Percentiles rank a stretch among this genome's conserved stretches.
Evolutionary conservation across 208 protist species (phyloP).

Genomic region (Trypanosoma rangeli): DNA sequence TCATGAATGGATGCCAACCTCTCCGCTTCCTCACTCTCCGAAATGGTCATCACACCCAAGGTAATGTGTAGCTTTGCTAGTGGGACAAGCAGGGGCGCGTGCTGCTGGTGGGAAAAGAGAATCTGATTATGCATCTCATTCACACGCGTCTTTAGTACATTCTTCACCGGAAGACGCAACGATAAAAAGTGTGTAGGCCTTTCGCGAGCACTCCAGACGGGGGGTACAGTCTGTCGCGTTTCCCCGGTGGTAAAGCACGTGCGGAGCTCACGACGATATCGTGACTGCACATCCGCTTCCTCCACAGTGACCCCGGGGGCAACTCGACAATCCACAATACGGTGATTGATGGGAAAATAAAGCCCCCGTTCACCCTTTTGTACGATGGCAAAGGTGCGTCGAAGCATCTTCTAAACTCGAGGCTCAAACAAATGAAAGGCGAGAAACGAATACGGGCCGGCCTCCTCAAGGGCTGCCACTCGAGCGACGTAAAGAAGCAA

Average conservation of each 20-base stretch:
- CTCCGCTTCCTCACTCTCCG: constrained; percentile 17
- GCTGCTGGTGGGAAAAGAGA: constrained; percentile 55
- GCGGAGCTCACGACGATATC: constrained; percentile 75
- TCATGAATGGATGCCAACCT: constrained; percentile 37
- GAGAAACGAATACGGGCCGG: constrained; percentile 5
- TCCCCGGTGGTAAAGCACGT: constrained; percentile 76
- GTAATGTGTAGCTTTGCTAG: constrained; percentile 76
- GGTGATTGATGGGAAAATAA: constrained; percentile 90
- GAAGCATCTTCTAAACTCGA: constrained; percentile 27
- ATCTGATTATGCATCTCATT: constrained; percentile 76
- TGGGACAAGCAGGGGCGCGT: constrained; percentile 68
- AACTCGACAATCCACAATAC: constrained; percentile 73
- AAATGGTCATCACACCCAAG: constrained; percentile 74
- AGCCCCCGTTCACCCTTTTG: constrained; percentile 61
- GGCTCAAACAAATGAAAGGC: constrained; percentile 1
- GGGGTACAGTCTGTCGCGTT: constrained; percentile 68
- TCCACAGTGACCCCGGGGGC: constrained; percentile 35
- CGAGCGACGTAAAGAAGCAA: neutral
- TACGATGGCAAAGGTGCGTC: constrained; percentile 27
- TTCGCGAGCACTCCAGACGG: constrained; percentile 53
- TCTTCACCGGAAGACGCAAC: constrained; percentile 64
- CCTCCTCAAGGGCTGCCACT: neutral
- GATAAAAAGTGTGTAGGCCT: constrained; percentile 86
- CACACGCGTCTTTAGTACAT: constrained; percentile 52
- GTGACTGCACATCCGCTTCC: constrained; percentile 74